Conservation (phyloP, 148 eudicot genomes). For the Rhododendron ovatum region DNA sequence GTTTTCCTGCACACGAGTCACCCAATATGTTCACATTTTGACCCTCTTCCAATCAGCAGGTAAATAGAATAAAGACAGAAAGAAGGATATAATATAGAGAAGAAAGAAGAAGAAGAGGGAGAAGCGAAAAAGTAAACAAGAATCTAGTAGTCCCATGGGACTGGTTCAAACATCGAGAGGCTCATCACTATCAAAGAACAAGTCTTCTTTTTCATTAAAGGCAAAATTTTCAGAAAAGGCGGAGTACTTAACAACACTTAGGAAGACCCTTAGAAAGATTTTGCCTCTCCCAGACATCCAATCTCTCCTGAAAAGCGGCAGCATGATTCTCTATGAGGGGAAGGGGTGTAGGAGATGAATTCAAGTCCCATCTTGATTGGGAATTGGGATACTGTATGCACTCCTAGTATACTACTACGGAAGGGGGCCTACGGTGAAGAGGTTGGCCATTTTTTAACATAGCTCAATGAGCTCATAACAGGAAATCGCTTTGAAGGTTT, state of each 20-base stretch:
- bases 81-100: neutral
- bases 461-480: neutral
- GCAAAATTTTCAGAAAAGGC: neutral
- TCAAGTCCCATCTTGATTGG: neutral
- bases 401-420: neutral
- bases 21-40: slow-evolving; percentile 3
- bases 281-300: neutral
- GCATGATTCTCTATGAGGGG: neutral
- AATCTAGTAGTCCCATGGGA: neutral
- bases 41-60: neutral
- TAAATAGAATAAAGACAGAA: neutral
- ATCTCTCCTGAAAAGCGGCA: neutral
- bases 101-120: neutral
- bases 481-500: neutral
- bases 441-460: neutral
- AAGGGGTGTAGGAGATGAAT: neutral
- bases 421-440: neutral
- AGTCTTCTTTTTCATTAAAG: neutral
- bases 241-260: neutral
- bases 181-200: neutral
- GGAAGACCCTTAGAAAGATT: neutral
- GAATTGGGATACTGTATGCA: neutral
- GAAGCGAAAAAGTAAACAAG: neutral
- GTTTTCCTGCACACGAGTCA: slow-evolving; percentile 55
- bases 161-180: neutral